Conservation (phyloP, 2,329 filamentous ascomycete species). For the Alternaria burnsii region DNA sequence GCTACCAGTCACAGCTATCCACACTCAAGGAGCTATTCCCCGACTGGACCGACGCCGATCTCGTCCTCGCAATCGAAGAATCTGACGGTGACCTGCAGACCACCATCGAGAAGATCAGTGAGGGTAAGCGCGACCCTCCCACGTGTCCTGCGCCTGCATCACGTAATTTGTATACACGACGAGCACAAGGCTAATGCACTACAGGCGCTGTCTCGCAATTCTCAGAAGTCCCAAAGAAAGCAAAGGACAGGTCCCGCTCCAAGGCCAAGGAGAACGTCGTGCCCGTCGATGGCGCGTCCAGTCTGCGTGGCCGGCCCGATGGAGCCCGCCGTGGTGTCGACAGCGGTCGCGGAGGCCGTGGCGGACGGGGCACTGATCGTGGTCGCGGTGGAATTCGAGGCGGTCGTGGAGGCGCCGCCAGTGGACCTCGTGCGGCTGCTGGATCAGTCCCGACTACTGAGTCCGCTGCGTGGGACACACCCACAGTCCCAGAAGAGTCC, state of each 20-base stretch:
- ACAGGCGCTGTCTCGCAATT: constrained; percentile 82
- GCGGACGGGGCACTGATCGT: constrained; percentile 67
- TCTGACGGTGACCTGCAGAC: constrained; percentile 77
- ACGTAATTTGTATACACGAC: constrained; percentile 5
- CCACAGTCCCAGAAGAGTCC: constrained; percentile 38
- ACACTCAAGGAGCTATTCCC: constrained; percentile 93
- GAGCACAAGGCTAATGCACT: constrained; percentile 5
- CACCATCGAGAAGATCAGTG: constrained; percentile 79
- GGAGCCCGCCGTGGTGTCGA: constrained; percentile 42
- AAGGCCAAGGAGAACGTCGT: constrained; percentile 72
- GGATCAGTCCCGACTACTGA: constrained; percentile 77
- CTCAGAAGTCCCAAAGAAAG: constrained; percentile 76
- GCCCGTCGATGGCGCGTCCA: constrained; percentile 59
- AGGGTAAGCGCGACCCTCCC: constrained; percentile 64
- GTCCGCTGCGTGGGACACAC: constrained; percentile 68
- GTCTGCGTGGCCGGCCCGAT: constrained; percentile 35
- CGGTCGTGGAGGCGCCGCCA: constrained; percentile 69
- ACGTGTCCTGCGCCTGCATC: constrained; percentile 2
- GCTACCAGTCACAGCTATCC: constrained; percentile 79
- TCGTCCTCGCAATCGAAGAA: constrained; percentile 92
- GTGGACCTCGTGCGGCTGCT: constrained; percentile 63
- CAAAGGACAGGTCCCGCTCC: constrained; percentile 75
- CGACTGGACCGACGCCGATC: constrained; percentile 93
- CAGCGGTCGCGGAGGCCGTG: constrained; percentile 54
- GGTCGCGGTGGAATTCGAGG: constrained; percentile 63